These are phyloP conservation scores for Arctium lappa DNA, from an alignment of 129 eudicot genomes.

Conservation along the genomic window DNA sequence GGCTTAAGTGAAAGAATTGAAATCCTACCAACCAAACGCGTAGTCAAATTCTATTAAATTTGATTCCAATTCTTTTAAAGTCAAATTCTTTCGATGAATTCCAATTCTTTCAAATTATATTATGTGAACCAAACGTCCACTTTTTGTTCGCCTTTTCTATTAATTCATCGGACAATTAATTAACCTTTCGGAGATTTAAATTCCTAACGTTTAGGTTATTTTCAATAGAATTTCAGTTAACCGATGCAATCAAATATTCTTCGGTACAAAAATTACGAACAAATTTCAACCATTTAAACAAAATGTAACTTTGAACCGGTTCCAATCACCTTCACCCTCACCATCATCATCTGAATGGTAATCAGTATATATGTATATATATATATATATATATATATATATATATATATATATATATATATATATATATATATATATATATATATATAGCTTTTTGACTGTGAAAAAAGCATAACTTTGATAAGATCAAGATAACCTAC, in stretches of 20 bases:
- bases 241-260: background rate
- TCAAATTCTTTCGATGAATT: no score
- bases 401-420: background rate
- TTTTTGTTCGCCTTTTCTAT: background rate
- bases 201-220: background rate
- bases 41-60: no score
- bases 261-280: background rate
- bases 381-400: background rate
- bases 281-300: background rate
- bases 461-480: constrained; percentile 11
- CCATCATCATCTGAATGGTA: background rate
- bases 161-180: background rate
- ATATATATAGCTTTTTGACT: constrained; percentile 21
- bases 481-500: constrained; percentile 26
- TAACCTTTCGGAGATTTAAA: no score
- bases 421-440: background rate
- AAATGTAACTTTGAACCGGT: background rate
- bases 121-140: no score
- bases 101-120: no score
- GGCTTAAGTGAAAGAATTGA: no score
- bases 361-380: background rate
- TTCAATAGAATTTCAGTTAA: background rate
- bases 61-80: no score
- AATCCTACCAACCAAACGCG: no score
- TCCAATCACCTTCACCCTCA: background rate